Evolutionary conservation across 208 protist species (phyloP).

Genomic region (Trypanosoma mega): DNA sequence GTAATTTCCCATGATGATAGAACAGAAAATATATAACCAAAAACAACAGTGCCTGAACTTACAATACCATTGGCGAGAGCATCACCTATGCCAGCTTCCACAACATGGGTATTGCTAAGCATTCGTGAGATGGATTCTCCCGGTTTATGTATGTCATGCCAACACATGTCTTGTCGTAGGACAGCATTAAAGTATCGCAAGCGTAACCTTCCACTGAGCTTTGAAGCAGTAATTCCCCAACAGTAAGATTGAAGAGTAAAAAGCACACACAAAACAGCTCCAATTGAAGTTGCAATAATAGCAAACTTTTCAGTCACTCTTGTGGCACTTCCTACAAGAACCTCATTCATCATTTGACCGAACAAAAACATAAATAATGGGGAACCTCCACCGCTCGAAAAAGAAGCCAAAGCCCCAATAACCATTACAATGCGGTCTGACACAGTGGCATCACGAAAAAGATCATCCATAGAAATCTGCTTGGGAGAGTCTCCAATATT

Average conservation of each 20-base stretch:
- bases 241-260: constrained; percentile 17
- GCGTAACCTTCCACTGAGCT: constrained; percentile 26
- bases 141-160: constrained; percentile 50
- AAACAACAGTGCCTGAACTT: constrained; percentile 35
- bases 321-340: constrained; percentile 5
- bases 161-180: constrained; percentile 60
- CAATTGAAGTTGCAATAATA: constrained; percentile 42
- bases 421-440: constrained; percentile 32
- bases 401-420: constrained; percentile 37
- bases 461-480: constrained; percentile 12
- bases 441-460: constrained; percentile 24
- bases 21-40: constrained; percentile 50
- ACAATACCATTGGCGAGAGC: constrained; percentile 36
- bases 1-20: constrained; percentile 41
- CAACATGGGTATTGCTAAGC: constrained; percentile 30
- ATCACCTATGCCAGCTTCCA: constrained; percentile 62
- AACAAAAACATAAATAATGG: constrained; percentile 45
- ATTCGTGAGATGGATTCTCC: constrained; percentile 36
- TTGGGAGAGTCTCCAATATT: background rate
- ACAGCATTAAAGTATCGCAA: constrained; percentile 37
- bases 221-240: constrained; percentile 23
- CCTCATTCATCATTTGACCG: constrained; percentile 32
- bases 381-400: constrained; percentile 32
- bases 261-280: constrained; percentile 21
- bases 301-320: constrained; percentile 29